Percentiles rank a stretch among this genome's conserved stretches.
phyloP scores from a whole-genome alignment of 495 filamentous ascomycete species.

The Annulohypoxylon maeteangense region DNA sequence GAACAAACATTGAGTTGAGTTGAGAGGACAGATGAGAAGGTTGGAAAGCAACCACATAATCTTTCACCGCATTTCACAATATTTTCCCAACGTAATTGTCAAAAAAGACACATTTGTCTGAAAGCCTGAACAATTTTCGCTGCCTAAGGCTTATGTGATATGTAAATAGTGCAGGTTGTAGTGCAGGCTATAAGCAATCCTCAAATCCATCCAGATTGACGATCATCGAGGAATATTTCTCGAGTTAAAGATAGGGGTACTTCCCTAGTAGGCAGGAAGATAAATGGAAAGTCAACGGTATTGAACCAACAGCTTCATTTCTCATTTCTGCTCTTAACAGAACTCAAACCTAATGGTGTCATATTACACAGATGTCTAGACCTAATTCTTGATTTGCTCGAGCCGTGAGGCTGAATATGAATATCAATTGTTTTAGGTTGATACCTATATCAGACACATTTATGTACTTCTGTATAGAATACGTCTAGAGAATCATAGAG shows the following conservation, averaged over 20 bases:
- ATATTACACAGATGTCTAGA: neutral
- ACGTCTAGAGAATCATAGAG: neutral
- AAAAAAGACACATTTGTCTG: neutral
- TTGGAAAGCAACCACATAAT: neutral
- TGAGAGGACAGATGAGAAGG: neutral
- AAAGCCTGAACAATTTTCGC: neutral
- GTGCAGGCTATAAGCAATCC: slow-evolving; percentile 1
- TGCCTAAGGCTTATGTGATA: slow-evolving; percentile 20
- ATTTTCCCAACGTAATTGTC: slow-evolving; percentile 18
- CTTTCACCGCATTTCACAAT: slow-evolving; percentile 38
- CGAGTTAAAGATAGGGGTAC: slow-evolving; percentile 1
- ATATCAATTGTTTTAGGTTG: slow-evolving; percentile 22
- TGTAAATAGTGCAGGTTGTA: slow-evolving; percentile 6
- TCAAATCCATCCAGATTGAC: slow-evolving; percentile 2
- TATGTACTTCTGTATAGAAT: neutral
- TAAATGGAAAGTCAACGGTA: neutral
- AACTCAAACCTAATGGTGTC: neutral
- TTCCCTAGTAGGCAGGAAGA: neutral
- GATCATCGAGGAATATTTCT: neutral
- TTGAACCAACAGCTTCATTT: slow-evolving; percentile 11
- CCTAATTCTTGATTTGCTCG: slow-evolving; percentile 4
- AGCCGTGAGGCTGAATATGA: slow-evolving; percentile 22
- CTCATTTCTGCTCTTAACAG: neutral
- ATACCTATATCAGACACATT: slow-evolving; percentile 7
- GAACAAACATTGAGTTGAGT: neutral